phyloP scores from a whole-genome alignment of 345 rosid genomes.

The Rhizophora mangle region DNA sequence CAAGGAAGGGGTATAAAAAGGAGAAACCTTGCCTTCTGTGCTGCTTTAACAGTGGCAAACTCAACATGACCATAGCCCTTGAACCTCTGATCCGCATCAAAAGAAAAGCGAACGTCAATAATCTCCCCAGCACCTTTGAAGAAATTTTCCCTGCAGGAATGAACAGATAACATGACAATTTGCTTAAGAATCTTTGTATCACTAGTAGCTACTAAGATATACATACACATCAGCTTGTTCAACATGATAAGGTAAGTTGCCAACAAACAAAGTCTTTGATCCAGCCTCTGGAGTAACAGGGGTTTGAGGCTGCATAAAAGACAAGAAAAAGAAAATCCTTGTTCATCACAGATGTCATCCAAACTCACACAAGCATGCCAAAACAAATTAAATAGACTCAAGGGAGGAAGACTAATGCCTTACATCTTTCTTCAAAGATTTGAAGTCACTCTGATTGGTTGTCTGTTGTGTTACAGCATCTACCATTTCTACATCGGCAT shows the following conservation, averaged over 20 bases:
- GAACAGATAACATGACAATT: background rate
- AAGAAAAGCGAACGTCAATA: slow-evolving; percentile 63
- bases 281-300: slow-evolving; percentile 54
- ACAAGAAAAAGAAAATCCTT: background rate
- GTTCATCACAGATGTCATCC: background rate
- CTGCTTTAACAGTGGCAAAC: slow-evolving; percentile 64
- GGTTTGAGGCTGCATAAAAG: slow-evolving; percentile 56
- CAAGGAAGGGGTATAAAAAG: too few relatives aligned
- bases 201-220: background rate
- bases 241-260: slow-evolving; percentile 57
- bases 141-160: slow-evolving; percentile 55
- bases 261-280: slow-evolving; percentile 65
- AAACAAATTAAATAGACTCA: background rate
- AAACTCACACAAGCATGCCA: background rate
- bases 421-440: slow-evolving; percentile 43
- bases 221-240: slow-evolving; percentile 65
- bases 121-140: slow-evolving; percentile 68
- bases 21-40: slow-evolving; percentile 44
- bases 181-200: background rate
- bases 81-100: slow-evolving; percentile 42
- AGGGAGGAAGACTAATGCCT: background rate
- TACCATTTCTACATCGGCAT: slow-evolving; percentile 55
- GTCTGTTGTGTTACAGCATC: slow-evolving; percentile 47
- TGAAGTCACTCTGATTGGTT: slow-evolving; percentile 28
- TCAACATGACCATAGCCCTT: slow-evolving; percentile 87